A percentile compares a stretch with the other conserved stretches of the same genome.
These are phyloP conservation scores for Microcyclosporella mali DNA, from an alignment of 2,329 filamentous ascomycete species.

Conservation along the genomic window DNA sequence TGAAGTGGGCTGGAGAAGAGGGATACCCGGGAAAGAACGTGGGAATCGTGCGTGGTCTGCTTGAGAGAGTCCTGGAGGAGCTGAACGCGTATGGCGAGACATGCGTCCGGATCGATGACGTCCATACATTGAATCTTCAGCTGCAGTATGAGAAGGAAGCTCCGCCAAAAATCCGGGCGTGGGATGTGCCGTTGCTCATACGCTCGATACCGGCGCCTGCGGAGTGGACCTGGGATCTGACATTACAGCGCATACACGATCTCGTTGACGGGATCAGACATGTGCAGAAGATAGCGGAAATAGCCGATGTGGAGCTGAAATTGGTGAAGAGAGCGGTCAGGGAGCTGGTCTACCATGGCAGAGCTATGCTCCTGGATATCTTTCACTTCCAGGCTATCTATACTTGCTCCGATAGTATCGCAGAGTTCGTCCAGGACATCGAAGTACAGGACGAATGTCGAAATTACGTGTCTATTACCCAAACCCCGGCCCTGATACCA, in stretches of 20 bases:
- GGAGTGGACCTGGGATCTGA: slow-evolving; percentile 68
- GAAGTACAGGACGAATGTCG: slow-evolving; percentile 81
- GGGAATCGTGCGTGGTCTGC: slow-evolving; percentile 57
- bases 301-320: slow-evolving; percentile 78
- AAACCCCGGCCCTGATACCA: slow-evolving; percentile 7
- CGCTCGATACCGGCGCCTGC: slow-evolving; percentile 45
- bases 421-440: slow-evolving; percentile 69
- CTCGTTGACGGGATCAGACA: slow-evolving; percentile 89
- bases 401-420: slow-evolving; percentile 70
- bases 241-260: slow-evolving; percentile 70
- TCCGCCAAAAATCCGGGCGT: slow-evolving; percentile 71
- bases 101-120: slow-evolving; percentile 28
- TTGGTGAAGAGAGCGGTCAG: slow-evolving; percentile 80
- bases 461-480: slow-evolving; percentile 62
- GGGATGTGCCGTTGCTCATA: slow-evolving; percentile 80
- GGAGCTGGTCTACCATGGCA: slow-evolving; percentile 89
- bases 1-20: slow-evolving; percentile 25
- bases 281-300: slow-evolving; percentile 75
- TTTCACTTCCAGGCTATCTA: slow-evolving; percentile 94
- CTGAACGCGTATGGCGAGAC: slow-evolving; percentile 96
- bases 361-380: slow-evolving; percentile 82
- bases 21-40: slow-evolving; percentile 24
- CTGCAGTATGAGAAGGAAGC: slow-evolving; percentile 59
- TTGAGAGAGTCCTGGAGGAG: slow-evolving; percentile 85
- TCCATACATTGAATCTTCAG: slow-evolving; percentile 27